Evolutionary conservation across 2,329 filamentous ascomycete species (phyloP).

Genomic region (Blastomyces emzantsi): DNA sequence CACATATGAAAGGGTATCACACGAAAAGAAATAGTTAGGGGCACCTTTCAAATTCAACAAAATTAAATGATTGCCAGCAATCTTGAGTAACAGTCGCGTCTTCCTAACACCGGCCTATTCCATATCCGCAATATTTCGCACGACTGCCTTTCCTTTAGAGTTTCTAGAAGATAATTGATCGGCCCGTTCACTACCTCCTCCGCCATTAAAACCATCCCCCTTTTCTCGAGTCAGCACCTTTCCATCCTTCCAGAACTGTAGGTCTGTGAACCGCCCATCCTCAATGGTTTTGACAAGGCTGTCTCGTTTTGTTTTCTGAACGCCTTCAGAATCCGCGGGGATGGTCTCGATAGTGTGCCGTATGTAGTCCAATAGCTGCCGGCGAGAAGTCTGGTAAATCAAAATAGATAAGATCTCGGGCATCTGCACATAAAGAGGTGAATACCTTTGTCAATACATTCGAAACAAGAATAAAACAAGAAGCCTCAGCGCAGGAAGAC

Average conservation of each 20-base stretch:
- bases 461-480: neutral
- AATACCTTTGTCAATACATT: neutral
- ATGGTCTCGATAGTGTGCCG: conserved; percentile 52
- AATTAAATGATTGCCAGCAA: neutral
- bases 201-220: neutral
- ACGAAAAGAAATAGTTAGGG: neutral
- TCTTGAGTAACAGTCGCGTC: neutral
- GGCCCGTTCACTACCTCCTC: neutral
- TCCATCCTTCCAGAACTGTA: conserved; percentile 78
- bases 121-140: neutral
- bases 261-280: conserved; percentile 58
- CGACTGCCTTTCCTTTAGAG: conserved; percentile 5
- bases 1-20: neutral
- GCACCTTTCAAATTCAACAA: neutral
- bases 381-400: conserved; percentile 79
- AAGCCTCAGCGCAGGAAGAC: neutral
- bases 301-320: conserved; percentile 46
- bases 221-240: neutral
- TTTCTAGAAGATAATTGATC: neutral
- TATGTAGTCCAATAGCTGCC: conserved; percentile 63
- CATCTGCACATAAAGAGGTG: conserved; percentile 44
- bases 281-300: conserved; percentile 61
- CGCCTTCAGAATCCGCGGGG: conserved; percentile 35
- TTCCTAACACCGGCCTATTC: neutral
- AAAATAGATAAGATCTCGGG: conserved; percentile 78